A percentile compares a stretch with the other conserved stretches of the same genome.
These are phyloP conservation scores for Tilletia indica DNA, from an alignment of 1,284 basidiomycete species.

Conservation along the genomic window DNA sequence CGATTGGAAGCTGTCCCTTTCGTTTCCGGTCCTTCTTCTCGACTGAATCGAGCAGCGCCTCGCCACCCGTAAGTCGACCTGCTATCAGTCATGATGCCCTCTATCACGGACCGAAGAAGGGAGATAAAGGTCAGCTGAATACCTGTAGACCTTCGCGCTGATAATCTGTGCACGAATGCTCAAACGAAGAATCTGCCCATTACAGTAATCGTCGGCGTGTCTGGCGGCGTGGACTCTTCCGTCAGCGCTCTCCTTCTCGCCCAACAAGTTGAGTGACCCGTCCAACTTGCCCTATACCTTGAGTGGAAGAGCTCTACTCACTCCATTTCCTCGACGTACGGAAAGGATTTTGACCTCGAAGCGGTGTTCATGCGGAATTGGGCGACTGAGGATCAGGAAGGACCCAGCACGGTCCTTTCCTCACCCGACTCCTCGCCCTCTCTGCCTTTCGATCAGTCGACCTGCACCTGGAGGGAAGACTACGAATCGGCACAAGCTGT, in stretches of 20 bases:
- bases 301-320: background rate
- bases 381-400: conserved; percentile 24
- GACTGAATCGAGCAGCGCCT: background rate
- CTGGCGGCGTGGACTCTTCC: conserved; percentile 3
- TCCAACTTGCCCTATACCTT: no score
- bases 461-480: conserved; percentile 33
- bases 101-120: background rate
- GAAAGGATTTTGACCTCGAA: conserved; percentile 7
- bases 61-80: background rate
- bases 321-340: background rate
- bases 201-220: conserved; percentile 11
- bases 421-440: background rate
- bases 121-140: background rate
- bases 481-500: conserved; percentile 7
- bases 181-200: background rate
- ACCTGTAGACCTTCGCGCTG: background rate
- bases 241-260: conserved; percentile 4
- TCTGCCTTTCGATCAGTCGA: conserved; percentile 38
- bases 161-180: background rate
- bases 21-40: background rate
- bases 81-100: background rate
- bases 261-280: background rate
- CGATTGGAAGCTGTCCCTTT: no score
- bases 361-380: conserved; percentile 18
- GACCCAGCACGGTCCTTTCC: background rate